These are phyloP conservation scores for Coemansia sp. DNA, from an alignment of 192 early-diverging fungal genomes.

Conservation along the genomic window DNA sequence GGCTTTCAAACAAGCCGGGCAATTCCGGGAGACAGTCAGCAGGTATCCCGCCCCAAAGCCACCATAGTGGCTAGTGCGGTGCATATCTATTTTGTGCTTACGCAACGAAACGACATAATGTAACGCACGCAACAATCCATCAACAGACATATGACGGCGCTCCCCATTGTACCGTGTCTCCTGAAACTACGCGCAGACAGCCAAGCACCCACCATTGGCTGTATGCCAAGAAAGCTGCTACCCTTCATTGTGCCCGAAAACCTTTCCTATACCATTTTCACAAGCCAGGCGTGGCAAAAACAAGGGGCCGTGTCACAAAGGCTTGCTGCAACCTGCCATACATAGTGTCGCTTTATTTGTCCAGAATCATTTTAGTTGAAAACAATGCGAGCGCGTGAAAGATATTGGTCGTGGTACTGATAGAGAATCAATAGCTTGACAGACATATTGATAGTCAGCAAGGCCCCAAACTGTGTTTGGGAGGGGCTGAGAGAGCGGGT, in stretches of 20 bases:
- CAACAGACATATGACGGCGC: slow-evolving; percentile 12
- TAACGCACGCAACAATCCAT: not conserved
- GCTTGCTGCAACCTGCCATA: not conserved
- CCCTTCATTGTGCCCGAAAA: slow-evolving; percentile 3
- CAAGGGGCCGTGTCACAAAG: not conserved
- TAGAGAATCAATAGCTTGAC: not conserved
- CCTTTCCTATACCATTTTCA: not conserved
- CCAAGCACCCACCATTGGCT: not conserved
- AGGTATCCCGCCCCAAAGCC: not conserved
- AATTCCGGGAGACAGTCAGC: not conserved
- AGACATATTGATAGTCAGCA: not conserved
- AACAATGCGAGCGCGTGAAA: too few relatives aligned
- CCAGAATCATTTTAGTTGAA: too few relatives aligned
- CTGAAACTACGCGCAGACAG: not conserved
- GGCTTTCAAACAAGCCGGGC: not conserved
- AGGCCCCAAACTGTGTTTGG: not conserved
- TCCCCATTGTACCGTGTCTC: slow-evolving; percentile 4
- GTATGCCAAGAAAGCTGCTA: not conserved
- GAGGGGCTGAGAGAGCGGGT: not conserved
- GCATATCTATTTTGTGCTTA: slow-evolving; percentile 4
- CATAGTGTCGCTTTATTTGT: too few relatives aligned
- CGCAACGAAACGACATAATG: not conserved
- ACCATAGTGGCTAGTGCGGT: slow-evolving; percentile 5
- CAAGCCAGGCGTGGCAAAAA: not conserved
- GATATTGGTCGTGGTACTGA: not conserved